Conservation (phyloP, 352 stramenopile species). For the Pythium rhizo-oryzae region DNA sequence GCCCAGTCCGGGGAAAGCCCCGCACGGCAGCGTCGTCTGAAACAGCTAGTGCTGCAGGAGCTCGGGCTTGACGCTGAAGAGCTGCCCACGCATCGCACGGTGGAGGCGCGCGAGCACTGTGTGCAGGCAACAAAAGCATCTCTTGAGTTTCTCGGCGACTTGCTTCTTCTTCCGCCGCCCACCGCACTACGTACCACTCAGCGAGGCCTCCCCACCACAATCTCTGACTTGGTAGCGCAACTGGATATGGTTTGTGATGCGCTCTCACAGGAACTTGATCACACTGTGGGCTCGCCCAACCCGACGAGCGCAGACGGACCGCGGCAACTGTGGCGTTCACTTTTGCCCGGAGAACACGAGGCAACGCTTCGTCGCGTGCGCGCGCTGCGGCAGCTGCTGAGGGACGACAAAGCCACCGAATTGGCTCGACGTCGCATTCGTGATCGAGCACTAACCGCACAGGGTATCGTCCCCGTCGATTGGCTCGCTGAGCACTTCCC, state of each 20-base stretch:
- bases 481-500: constrained; percentile 17
- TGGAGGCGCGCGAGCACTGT: background rate
- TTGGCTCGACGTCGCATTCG: background rate
- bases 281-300: background rate
- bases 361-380: background rate
- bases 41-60: background rate
- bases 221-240: background rate
- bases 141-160: constrained; percentile 18
- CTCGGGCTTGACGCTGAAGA: background rate
- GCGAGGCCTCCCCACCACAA: background rate
- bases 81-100: background rate
- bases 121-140: background rate
- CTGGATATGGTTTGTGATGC: constrained; percentile 1
- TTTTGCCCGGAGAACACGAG: background rate
- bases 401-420: background rate
- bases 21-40: background rate
- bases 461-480: constrained; percentile 15
- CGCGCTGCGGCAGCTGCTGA: background rate
- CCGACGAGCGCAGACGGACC: background rate
- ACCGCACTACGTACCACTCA: background rate
- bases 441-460: constrained; percentile 6
- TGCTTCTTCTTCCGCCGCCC: constrained; percentile 6
- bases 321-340: background rate
- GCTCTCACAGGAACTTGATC: background rate
- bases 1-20: constrained; percentile 4